Evolutionary conservation across 1,139 yeast genomes (phyloP), one percentile per base, ranked within the genome.

Genomic region (Chernovozyma aurita): DNA sequence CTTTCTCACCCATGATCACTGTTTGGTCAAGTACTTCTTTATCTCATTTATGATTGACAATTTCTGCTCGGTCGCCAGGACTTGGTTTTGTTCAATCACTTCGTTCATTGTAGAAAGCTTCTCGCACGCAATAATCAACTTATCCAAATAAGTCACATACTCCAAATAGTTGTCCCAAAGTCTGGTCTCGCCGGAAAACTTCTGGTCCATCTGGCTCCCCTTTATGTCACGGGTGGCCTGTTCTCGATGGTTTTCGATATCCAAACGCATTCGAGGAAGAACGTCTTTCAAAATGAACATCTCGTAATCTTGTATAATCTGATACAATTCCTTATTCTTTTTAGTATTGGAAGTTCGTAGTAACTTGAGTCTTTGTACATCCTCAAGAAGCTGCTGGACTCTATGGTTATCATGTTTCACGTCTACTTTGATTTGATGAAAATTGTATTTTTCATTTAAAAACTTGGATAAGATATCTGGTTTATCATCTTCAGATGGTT

Each of bases 231-330:
- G 13, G 8, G 24, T 9, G 20, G 28, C 17, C 12, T 30, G 13
- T 9, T 39, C 38, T 30, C 42, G 34, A 21, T 45, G 39, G 8
- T 24, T 35, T 14, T 37, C 42, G 36, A 56, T 40, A 41, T 58
- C 62, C 13, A 37, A 32, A 8, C 68, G 41, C 18, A 68, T 46
- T 11, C 44, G 40, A 0, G 73, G 73, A 6, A 65, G 34, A n/a
- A 66, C 43, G 11, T 48, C 48, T 18, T 41, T 47, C 6, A 52
- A 36, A 1, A 65, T 50, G 16, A 62, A 55, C 17, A 37, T 33
- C 36, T 65, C 68, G 43, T 64, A 67, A 14, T 55, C 53, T 22
- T 50, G 42, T 11, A 63, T 42, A 0, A 62, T 41, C 17, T 43
- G 36, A 7, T 51, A 40, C 11, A 64, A 45, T 36, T 61, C 49